Evolutionary conservation across 441 rosid genomes (phyloP).

Genomic region (Populus tomentosa): DNA sequence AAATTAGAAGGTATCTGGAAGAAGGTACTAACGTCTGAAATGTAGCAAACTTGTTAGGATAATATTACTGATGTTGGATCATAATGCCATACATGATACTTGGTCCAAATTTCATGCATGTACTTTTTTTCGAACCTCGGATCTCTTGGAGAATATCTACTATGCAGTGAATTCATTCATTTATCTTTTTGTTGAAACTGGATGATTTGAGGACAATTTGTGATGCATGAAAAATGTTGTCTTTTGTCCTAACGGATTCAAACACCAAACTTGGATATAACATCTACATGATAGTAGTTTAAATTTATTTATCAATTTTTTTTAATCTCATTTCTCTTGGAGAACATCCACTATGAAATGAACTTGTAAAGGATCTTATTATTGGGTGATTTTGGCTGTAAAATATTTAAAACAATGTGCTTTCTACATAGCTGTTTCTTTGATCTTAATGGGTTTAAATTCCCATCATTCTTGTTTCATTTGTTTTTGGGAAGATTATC

Average conservation of each 20-base stretch:
- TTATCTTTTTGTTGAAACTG: background rate
- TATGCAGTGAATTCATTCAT: background rate
- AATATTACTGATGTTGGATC: background rate
- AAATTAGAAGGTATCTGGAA: constrained; percentile 92
- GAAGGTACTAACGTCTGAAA: constrained; percentile 50
- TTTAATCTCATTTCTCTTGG: background rate
- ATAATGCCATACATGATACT: background rate
- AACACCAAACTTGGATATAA: background rate
- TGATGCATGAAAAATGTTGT: constrained; percentile 1
- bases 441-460: background rate
- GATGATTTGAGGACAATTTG: background rate
- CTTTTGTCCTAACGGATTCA: background rate
- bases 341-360: background rate
- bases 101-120: background rate
- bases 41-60: constrained; percentile 17
- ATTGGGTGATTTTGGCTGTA: background rate
- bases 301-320: background rate
- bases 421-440: background rate
- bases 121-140: background rate
- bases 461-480: background rate
- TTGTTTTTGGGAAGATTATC: background rate
- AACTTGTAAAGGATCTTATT: background rate
- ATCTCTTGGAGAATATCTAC: background rate
- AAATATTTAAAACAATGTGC: background rate
- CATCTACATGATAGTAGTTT: background rate